phyloP scores from a whole-genome alignment of 441 rosid species.

The Pelargonium cotyledonis region DNA sequence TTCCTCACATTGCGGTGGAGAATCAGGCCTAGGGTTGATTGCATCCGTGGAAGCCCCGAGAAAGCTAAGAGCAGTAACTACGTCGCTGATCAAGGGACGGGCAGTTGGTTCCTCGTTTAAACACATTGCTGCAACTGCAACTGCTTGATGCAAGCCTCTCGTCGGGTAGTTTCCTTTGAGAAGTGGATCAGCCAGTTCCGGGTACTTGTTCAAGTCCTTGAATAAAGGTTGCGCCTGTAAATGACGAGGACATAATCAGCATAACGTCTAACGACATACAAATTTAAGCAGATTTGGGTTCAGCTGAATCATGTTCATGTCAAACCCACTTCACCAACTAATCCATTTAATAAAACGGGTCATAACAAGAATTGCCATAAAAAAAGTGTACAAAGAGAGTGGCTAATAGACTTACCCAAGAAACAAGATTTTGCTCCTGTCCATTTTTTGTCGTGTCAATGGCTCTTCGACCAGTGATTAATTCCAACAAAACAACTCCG shows the following conservation, averaged over 20 bases:
- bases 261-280: too few species aligned
- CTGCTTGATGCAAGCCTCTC: constrained; percentile 72
- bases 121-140: constrained; percentile 91
- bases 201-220: constrained; percentile 67
- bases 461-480: constrained; percentile 71
- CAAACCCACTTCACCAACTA: too few species aligned
- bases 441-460: constrained; percentile 64
- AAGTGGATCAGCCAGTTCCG: constrained; percentile 77
- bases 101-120: constrained; percentile 72
- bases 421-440: constrained; percentile 75
- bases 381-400: too few species aligned
- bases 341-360: too few species aligned
- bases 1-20: too few species aligned
- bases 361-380: too few species aligned
- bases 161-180: constrained; percentile 48
- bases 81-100: constrained; percentile 83
- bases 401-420: constrained; percentile 52
- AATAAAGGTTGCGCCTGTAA: constrained; percentile 74
- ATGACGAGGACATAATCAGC: too few species aligned
- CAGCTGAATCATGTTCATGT: too few species aligned
- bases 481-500: constrained; percentile 77
- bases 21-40: too few species aligned
- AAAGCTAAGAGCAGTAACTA: constrained; percentile 50
- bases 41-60: too few species aligned
- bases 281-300: too few species aligned